These are phyloP conservation scores for Rhizopogon vesiculosus DNA, from an alignment of 768 basidiomycete species.

Conservation along the genomic window DNA sequence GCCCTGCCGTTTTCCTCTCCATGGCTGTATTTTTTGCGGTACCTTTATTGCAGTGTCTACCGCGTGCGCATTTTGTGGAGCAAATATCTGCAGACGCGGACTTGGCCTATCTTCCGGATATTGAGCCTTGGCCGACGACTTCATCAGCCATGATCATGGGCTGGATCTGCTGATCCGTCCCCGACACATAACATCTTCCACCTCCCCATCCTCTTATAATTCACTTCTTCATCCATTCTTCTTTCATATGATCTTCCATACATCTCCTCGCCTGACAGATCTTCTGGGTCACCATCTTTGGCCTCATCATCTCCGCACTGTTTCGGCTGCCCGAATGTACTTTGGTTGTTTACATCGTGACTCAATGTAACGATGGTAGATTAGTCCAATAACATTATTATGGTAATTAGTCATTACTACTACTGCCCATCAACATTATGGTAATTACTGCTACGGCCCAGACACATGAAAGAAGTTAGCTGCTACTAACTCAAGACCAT, in stretches of 20 bases:
- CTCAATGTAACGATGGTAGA: no score
- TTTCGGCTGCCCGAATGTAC: conserved; percentile 8
- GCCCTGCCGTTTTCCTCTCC: no score
- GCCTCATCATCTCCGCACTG: conserved; percentile 16
- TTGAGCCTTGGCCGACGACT: no score
- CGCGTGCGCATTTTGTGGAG: no score
- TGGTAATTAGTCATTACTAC: no score
- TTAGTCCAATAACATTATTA: no score
- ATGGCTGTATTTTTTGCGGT: no score
- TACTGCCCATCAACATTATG: no score
- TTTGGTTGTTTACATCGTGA: no score
- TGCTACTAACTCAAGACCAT: neutral
- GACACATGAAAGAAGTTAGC: neutral
- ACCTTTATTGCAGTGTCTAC: no score
- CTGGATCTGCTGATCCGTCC: conserved; percentile 3
- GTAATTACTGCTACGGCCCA: neutral
- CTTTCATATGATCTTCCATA: conserved; percentile 11
- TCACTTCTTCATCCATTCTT: conserved; percentile 8
- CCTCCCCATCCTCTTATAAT: conserved; percentile 7
- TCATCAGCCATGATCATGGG: neutral
- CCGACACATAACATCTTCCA: conserved; percentile 13
- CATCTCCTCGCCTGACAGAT: conserved; percentile 6
- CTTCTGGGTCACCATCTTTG: conserved; percentile 12
- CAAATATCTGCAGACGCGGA: no score
- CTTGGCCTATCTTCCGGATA: no score